Evolutionary conservation across 2,329 filamentous ascomycete species (phyloP), one percentile per base, ranked within the genome.

Genomic region (Stemphylium vesicarium): DNA sequence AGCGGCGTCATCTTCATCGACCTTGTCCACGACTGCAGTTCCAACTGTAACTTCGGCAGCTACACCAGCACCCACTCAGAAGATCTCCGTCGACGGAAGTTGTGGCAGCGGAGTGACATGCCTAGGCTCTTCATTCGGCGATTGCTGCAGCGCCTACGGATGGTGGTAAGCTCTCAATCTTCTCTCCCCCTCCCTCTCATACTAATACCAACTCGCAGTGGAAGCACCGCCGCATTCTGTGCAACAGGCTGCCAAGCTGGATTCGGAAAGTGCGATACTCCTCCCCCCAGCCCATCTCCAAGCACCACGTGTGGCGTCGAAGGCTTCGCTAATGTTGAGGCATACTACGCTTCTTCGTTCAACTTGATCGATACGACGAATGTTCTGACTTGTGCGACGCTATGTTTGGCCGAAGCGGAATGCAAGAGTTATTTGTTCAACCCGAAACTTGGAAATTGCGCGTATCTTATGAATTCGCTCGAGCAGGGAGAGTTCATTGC

Each of bases 91-190:
- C 12, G 66, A 72, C 45, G 69, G 63, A 9, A 60, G 58, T 7
- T 72, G 68, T 50, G 64, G 50, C n/a, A 45, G 9, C 42, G 42
- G 42, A 36, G 31, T 45, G 31, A 45, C 22, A 65, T 81, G 79
- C 63, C 56, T 68, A 15, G 78, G 77, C 24, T 77, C 74, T 54
- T 43, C 62, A 10, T 79, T 77, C 56, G 79, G 79, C 4, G 69
- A 75, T 59, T 80, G 79, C 68, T 81, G 79, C 71, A 77, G 72
- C 18, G 63, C 62, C 49, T 72, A 71, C 57, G 78, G 78, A n/a
- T 73, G 68, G 60, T 81, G 42, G 42, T 45, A 45, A 45, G 42
- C 31, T 45, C 42, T 36, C 31, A 45, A 16, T 36, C 4, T 20
- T 4, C 42, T 4, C 31, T 45, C 18, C 2, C 18, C 3, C 31